A percentile compares a stretch with the other conserved stretches of the same genome.
Conservation (phyloP, 805 yeast genomes). For the Candida boidinii region DNA sequence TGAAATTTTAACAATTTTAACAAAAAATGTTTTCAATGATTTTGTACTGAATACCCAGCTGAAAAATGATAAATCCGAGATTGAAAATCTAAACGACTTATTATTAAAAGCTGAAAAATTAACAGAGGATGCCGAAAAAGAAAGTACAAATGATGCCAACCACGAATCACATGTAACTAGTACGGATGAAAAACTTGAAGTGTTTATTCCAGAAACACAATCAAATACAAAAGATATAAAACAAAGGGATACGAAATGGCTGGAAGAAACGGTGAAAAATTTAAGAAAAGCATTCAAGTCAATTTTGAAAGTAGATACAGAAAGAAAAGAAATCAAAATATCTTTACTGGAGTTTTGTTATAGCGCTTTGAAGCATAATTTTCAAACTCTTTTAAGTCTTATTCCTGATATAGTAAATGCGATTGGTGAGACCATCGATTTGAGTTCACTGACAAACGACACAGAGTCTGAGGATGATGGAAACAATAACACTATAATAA, state of each 20-base stretch:
- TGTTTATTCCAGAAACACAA: slow-evolving; percentile 11
- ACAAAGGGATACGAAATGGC: slow-evolving; percentile 43
- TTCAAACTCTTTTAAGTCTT: slow-evolving; percentile 26
- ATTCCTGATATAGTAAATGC: slow-evolving; percentile 25
- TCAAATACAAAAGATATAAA: slow-evolving; percentile 3
- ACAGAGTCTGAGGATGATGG: background rate
- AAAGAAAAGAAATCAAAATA: slow-evolving; percentile 24
- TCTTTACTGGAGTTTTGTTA: slow-evolving; percentile 23
- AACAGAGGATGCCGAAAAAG: background rate
- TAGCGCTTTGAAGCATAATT: slow-evolving; percentile 23
- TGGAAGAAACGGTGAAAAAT: slow-evolving; percentile 44
- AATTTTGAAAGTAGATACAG: slow-evolving; percentile 17
- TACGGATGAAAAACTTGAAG: slow-evolving; percentile 5
- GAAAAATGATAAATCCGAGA: slow-evolving; percentile 4
- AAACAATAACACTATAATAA: too few relatives aligned
- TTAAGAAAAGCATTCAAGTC: slow-evolving; percentile 35
- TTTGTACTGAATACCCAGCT: slow-evolving; percentile 20
- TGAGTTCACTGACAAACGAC: too few relatives aligned
- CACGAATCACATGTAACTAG: background rate
- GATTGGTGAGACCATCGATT: background rate
- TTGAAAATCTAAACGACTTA: slow-evolving; percentile 9
- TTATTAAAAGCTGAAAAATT: too few relatives aligned
- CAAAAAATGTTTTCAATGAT: slow-evolving; percentile 34
- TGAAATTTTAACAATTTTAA: slow-evolving; percentile 20
- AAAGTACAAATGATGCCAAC: background rate